These are phyloP conservation scores for Aspergillus tamarii DNA, from an alignment of 2,329 filamentous ascomycete genomes.

Conservation along the genomic window DNA sequence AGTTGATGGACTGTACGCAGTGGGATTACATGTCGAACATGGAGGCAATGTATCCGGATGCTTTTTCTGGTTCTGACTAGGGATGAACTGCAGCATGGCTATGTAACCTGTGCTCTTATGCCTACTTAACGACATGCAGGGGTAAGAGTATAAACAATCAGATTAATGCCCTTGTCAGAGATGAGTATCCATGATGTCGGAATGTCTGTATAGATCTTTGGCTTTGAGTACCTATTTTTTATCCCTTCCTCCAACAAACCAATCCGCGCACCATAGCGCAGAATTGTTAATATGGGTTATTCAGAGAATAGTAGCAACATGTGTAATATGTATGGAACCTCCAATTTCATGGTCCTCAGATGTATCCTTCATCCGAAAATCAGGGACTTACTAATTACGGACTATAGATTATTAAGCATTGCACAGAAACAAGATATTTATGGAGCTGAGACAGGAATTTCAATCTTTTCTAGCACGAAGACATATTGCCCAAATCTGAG, in stretches of 20 bases:
- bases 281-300: not conserved
- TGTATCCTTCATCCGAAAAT: not conserved
- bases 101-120: not conserved
- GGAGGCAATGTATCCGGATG: slow-evolving; percentile 2
- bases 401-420: not conserved
- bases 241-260: not conserved
- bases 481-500: not conserved
- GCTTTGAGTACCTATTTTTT: not conserved
- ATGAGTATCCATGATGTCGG: not conserved
- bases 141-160: not conserved
- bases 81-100: not conserved
- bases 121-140: not conserved
- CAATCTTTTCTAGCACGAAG: not conserved
- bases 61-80: not conserved
- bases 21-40: slow-evolving; percentile 3
- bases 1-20: slow-evolving; percentile 16
- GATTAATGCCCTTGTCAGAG: not conserved
- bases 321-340: not conserved
- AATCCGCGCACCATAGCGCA: not conserved
- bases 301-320: not conserved
- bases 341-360: not conserved
- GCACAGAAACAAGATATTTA: not conserved
- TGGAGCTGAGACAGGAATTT: not conserved
- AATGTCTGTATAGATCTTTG: not conserved
- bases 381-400: not conserved